Evolutionary conservation across 306 rosid genomes (phyloP).

Genomic region (Trifolium dubium): DNA sequence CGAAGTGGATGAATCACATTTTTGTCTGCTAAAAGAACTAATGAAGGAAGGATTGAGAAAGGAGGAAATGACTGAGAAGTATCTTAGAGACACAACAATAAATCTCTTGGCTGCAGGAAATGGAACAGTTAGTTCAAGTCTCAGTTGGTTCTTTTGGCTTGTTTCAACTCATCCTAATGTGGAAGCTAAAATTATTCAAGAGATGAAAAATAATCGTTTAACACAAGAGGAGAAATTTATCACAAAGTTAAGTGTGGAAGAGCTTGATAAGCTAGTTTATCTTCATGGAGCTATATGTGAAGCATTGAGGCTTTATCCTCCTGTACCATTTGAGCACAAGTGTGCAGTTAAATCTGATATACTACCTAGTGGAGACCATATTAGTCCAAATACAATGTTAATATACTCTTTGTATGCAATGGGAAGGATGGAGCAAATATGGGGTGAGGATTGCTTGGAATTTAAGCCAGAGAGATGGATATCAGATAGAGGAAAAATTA

Average conservation of each 20-base stretch:
- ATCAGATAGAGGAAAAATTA: neutral
- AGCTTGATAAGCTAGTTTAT: neutral
- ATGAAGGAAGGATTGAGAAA: neutral
- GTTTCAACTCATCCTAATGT: neutral
- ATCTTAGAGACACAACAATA: neutral
- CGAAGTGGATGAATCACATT: neutral
- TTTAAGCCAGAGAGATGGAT: conserved; percentile 4
- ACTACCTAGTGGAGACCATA: neutral
- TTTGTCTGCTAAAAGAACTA: neutral
- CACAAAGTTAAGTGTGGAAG: neutral
- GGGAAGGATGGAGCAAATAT: neutral
- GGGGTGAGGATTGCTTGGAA: neutral
- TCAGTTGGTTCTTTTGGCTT: neutral
- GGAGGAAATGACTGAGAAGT: neutral
- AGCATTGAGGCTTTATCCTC: conserved; percentile 1
- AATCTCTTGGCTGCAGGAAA: neutral
- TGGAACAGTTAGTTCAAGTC: neutral
- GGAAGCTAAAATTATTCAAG: neutral
- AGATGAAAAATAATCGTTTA: neutral
- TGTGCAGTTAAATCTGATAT: neutral
- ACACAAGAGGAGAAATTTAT: neutral
- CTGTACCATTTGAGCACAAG: neutral
- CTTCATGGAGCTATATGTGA: neutral
- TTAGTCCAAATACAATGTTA: neutral
- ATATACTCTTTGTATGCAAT: neutral